These are phyloP conservation scores for Teunomyces panamensis DNA, from an alignment of 805 yeast genomes.

Conservation along the genomic window DNA sequence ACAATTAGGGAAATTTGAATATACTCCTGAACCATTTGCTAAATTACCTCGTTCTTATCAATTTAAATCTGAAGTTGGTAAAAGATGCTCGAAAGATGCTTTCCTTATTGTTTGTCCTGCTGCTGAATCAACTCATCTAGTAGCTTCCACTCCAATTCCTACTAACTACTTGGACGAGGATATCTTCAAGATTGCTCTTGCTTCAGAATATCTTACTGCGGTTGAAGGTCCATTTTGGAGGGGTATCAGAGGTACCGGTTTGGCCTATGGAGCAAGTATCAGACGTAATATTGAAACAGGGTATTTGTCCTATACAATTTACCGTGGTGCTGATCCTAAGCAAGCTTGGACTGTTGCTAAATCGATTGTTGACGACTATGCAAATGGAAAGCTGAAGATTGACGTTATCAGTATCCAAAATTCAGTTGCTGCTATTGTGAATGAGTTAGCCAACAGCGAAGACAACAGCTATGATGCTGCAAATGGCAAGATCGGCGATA, in stretches of 20 bases:
- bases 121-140: constrained; percentile 74
- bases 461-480: constrained; percentile 68
- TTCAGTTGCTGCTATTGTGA: constrained; percentile 73
- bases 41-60: constrained; percentile 53
- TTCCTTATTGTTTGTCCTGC: constrained; percentile 73
- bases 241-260: constrained; percentile 90
- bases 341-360: constrained; percentile 64
- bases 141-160: constrained; percentile 59
- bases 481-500: constrained; percentile 60
- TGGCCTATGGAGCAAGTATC: constrained; percentile 84
- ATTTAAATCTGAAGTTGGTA: constrained; percentile 57
- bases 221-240: constrained; percentile 98
- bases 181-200: constrained; percentile 65
- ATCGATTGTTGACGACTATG: constrained; percentile 59
- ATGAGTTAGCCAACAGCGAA: constrained; percentile 64
- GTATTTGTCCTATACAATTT: constrained; percentile 60
- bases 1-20: constrained; percentile 3
- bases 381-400: constrained; percentile 50
- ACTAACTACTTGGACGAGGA: constrained; percentile 48
- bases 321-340: constrained; percentile 80
- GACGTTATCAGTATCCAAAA: constrained; percentile 64
- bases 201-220: constrained; percentile 72
- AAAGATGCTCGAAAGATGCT: constrained; percentile 50
- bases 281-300: constrained; percentile 62
- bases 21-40: constrained; percentile 13